Evolutionary conservation across 257 asterid species (phyloP).

Genomic region (Solanum etuberosum): DNA sequence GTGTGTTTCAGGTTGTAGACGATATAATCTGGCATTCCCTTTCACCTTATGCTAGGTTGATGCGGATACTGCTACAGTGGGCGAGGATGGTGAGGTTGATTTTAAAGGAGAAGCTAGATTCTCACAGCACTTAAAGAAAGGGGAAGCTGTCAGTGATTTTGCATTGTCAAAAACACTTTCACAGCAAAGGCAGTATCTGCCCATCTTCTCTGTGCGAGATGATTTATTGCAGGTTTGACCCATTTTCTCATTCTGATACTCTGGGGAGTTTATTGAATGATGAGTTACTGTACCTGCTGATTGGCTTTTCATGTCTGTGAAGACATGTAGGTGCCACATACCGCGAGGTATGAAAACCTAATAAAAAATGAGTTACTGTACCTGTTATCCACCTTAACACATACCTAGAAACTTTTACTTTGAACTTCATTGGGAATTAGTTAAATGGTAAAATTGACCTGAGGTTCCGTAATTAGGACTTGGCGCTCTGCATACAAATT

Average conservation of each 20-base stretch:
- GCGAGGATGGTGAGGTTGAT: slow-evolving; percentile 95
- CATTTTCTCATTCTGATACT: background rate
- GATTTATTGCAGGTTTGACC: slow-evolving; percentile 80
- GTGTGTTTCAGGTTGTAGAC: background rate
- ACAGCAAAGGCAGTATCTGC: slow-evolving; percentile 84
- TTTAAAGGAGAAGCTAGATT: slow-evolving; percentile 90
- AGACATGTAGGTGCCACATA: background rate
- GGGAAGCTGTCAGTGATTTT: slow-evolving; percentile 72
- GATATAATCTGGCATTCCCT: background rate
- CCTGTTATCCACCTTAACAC: background rate
- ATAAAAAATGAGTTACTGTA: background rate
- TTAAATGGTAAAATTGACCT: background rate
- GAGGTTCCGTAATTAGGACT: background rate
- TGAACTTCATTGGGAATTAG: background rate
- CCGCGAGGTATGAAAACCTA: background rate
- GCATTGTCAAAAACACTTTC: slow-evolving; percentile 64
- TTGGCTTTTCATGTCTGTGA: background rate
- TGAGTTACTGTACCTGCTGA: background rate
- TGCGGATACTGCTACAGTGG: slow-evolving; percentile 94
- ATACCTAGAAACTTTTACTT: background rate
- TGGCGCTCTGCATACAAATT: background rate
- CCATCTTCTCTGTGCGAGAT: slow-evolving; percentile 90
- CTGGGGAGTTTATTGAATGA: background rate
- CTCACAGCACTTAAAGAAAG: slow-evolving; percentile 84
- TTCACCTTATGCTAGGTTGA: slow-evolving; percentile 54